Evolutionary conservation across 2,329 filamentous ascomycete species (phyloP), one percentile per base, ranked within the genome.

Genomic region (Madurella mycetomatis): DNA sequence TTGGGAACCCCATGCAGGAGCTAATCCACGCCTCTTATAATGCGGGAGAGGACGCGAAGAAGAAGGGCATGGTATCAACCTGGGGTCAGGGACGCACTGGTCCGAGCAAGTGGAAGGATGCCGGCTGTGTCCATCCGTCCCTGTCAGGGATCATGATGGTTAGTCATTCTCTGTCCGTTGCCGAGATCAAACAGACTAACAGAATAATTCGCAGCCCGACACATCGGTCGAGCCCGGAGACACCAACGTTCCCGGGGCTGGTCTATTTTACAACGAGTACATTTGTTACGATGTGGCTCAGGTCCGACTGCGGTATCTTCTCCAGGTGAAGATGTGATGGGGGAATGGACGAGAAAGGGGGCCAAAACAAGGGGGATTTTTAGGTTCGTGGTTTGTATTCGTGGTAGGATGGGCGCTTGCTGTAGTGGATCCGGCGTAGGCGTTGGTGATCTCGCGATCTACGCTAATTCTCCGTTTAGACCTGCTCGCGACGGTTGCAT

Each of bases 81-180:
- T 85, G 82, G 72, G 90, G 90, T 9, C 77, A 83, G 66, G 90
- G 90, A 2, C 60, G 48, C 5, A 84, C 74, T 0, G 83, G 82
- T 0, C 90, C 90, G 1, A 73, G 68, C 16, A 74, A 74, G 42
- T 95, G 90, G 90, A 89, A 89, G 68, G 89, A 95, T 68, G 90
- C 88, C 0, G 73, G 72, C 2, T 80, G 76, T 49, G 79, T 92
- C 8, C 80, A 90, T 62, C 73, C 79, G 2, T 76, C 78, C 2
- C 72, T 95, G 42, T 73, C 80, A 54, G 90, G 89, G 0, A 78
- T 89, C 41, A 77, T 76, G 63, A 92, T 95, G 76, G 84, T 86
- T 69, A 72, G 78, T 72, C 9, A 19, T 19, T 17, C 49, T 57
- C 19, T 25, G 25, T 7, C n/a, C 47, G 4, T 16, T 9, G 11